phyloP scores from a whole-genome alignment of 768 basidiomycete genomes.

The Paxillus rubicundulus region DNA sequence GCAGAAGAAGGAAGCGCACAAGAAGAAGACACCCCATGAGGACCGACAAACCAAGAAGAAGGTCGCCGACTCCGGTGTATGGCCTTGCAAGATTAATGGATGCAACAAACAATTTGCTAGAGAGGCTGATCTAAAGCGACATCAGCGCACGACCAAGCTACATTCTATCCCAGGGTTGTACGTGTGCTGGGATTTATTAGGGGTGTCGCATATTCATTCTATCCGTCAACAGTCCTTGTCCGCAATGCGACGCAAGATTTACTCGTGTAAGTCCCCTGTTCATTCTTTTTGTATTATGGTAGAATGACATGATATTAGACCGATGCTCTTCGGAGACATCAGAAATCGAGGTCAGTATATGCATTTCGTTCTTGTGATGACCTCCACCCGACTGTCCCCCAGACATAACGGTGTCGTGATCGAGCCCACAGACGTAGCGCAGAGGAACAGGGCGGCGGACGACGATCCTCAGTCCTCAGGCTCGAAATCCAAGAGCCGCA shows the following conservation, averaged over 20 bases:
- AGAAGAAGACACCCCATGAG: constrained; percentile 34
- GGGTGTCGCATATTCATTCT: constrained; percentile 15
- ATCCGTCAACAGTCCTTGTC: constrained; percentile 53
- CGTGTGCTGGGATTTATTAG: constrained; percentile 25
- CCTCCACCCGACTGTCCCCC: constrained; percentile 4
- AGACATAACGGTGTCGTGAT: constrained; percentile 68
- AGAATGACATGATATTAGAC: constrained; percentile 44
- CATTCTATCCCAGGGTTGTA: constrained; percentile 77
- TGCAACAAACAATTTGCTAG: constrained; percentile 81
- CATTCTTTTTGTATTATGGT: constrained; percentile 10
- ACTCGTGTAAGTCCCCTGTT: constrained; percentile 56
- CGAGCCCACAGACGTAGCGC: constrained; percentile 40
- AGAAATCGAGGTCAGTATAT: constrained; percentile 65
- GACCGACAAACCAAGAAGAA: constrained; percentile 56
- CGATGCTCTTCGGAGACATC: constrained; percentile 78
- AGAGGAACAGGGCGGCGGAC: constrained; percentile 19
- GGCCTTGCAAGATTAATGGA: constrained; percentile 81
- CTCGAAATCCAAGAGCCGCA: constrained; percentile 50
- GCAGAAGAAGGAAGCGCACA: constrained; percentile 42
- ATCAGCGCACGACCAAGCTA: constrained; percentile 75
- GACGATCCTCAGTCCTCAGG: constrained; percentile 35
- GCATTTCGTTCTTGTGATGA: constrained; percentile 1
- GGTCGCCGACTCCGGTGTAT: constrained; percentile 48
- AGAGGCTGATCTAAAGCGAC: constrained; percentile 79
- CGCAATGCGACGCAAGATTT: constrained; percentile 78